Evolutionary conservation across 768 basidiomycete species (phyloP), one percentile per base, ranked within the genome.

Genomic region (Cystoderma amianthinum): DNA sequence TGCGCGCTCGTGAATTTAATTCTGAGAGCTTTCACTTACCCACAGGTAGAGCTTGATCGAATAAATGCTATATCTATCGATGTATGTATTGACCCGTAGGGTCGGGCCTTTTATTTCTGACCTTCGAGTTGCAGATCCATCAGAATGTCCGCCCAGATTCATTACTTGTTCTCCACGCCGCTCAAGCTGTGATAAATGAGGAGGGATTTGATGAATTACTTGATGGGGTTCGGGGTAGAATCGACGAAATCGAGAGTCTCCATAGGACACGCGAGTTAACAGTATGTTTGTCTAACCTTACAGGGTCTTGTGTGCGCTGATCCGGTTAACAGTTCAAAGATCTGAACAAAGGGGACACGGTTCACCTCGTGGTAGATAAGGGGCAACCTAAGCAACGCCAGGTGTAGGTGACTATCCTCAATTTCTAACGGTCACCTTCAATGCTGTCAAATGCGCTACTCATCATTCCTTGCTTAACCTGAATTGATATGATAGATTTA

Each of bases 171-270:
- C 70, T 90, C 4, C 77, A 77, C 40, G 82, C 86, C 36, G 85
- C 85, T 25, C 67, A 74, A 48, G 69, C 81, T 48, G 81, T 90
- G 4, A 78, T 80, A 13, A 69, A 74, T 17, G 81, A 82, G 56
- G 78, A 83, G 36, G 88, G 78, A 7, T 93, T 94, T 53, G 80
- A 91, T 38, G 82, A 86, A 15, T 54, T 80, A 25, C 69, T 90
- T 13, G 74, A 88, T 45, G 69, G 67, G 38, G 89, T 90, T 4
- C 69, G 85, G 37, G 76, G 75, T 44, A 70, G 92, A 12, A 78
- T 93, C 28, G 85, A 91, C 58, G 83, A 87, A 59, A 93, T 94
- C 52, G 91, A 94, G 62, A 84, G 82, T 58, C 54, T 91, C 44
- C 85, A 86, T 44, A 71, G 86, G 32, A 89, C 86, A 17, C 64